Base-by-base conservation (phyloP, 192 early-diverging fungal genomes). In the Mortierella antarctica region DNA sequence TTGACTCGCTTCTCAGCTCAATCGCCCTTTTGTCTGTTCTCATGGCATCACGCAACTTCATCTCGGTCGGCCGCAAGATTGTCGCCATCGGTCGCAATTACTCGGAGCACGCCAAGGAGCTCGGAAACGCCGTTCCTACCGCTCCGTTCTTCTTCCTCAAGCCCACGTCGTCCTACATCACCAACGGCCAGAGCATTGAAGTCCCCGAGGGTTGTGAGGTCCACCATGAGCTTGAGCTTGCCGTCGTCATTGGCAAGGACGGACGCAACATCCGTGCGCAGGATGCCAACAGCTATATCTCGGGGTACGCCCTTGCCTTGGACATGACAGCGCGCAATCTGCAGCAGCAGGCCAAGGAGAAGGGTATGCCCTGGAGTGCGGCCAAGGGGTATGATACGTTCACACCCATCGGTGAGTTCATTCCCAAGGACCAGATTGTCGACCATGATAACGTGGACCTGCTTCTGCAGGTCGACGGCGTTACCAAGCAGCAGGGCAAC, bases 321-420 rank as follows among this genome's bases (percentile, higher is more conserved):
- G 97, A 99, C 75, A 88, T 96, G 89, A 97, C 97, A 5, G 96
- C 96, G 12, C 85, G 97, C 54, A 94, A 97, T 71, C 56, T 97
- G 52, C 97, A 89, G 85, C 90, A 93, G 20, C 84, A 85, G 41
- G 96, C 92, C 53, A 99, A 97, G 85, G 89, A 92, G 72, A 84
- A 80, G 15, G 94, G 96, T 1, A 84, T 92, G 48, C 97, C 97
- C 18, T 99, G 97, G 97, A 91, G 92, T 21, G 85, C 89, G 1
- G 91, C 97, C 44, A 99, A 99, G 86, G 97, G 96, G 1, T 97
- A 92, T 83, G 97, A 99, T 74, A 96, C 96, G 7, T 99, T 97
- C 65, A 94, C 94, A 5, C 95, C 97, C n/a, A 85, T 97, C 47
- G 91, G 92, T 20, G 89, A 92, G 11, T 94, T 99, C 57, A 93